phyloP scores from a whole-genome alignment of 2,329 filamentous ascomycete species.

The Claviceps monticola region DNA sequence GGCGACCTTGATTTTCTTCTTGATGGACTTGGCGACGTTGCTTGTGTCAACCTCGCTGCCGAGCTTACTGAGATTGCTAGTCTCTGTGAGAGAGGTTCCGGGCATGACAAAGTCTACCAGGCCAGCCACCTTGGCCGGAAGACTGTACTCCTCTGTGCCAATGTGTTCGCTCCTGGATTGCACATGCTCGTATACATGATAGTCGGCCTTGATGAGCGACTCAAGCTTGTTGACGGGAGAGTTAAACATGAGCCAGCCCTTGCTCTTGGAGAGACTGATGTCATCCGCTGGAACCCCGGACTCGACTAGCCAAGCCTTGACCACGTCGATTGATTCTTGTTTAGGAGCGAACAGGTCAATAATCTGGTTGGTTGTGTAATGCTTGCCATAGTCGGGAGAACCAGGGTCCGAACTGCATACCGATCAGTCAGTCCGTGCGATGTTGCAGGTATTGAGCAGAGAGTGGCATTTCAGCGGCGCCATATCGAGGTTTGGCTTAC shows the following conservation, averaged over 20 bases:
- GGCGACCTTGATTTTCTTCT: neutral
- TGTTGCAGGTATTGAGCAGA: too few species aligned
- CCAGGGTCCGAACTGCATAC: slow-evolving; percentile 23
- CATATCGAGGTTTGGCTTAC: slow-evolving; percentile 5
- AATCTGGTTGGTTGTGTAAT: slow-evolving; percentile 30
- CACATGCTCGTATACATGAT: slow-evolving; percentile 33
- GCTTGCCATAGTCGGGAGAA: slow-evolving; percentile 32
- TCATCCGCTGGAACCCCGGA: slow-evolving; percentile 35
- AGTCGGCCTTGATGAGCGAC: slow-evolving; percentile 36
- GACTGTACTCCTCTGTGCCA: slow-evolving; percentile 27
- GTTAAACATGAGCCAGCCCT: slow-evolving; percentile 41
- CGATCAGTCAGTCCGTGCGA: neutral
- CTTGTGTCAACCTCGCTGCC: too few species aligned
- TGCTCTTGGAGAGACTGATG: slow-evolving; percentile 34
- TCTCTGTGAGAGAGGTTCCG: slow-evolving; percentile 15
- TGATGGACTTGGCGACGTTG: too few species aligned
- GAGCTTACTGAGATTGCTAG: neutral
- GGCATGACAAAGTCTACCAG: slow-evolving; percentile 29
- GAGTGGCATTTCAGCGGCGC: neutral
- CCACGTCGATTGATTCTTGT: slow-evolving; percentile 31
- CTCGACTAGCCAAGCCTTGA: slow-evolving; percentile 38
- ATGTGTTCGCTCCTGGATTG: slow-evolving; percentile 20
- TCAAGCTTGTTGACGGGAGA: slow-evolving; percentile 40
- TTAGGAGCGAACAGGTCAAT: slow-evolving; percentile 28
- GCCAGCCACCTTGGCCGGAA: slow-evolving; percentile 22